Conservation (phyloP, 805 yeast genomes). For the Spathaspora boniae region DNA sequence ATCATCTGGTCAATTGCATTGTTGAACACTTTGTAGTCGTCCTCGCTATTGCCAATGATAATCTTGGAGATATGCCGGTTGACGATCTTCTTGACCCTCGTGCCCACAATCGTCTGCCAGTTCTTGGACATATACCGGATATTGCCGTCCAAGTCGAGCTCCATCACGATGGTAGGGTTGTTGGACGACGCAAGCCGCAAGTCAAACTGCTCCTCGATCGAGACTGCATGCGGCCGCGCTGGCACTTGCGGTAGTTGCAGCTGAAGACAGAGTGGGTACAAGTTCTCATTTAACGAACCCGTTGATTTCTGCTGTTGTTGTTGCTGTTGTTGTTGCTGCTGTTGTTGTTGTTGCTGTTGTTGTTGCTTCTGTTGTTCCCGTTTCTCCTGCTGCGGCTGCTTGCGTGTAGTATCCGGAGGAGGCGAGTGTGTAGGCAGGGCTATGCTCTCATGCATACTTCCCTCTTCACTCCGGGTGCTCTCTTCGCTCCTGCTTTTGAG, state of each 20-base stretch:
- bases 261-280: too few relatives aligned
- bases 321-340: background rate
- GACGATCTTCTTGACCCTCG: slow-evolving; percentile 51
- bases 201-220: slow-evolving; percentile 48
- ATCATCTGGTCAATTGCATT: slow-evolving; percentile 71
- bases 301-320: too few relatives aligned
- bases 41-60: slow-evolving; percentile 57
- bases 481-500: too few relatives aligned
- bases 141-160: slow-evolving; percentile 73
- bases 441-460: too few relatives aligned
- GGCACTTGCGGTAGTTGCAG: background rate
- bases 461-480: too few relatives aligned
- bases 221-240: slow-evolving; percentile 12
- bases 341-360: too few relatives aligned
- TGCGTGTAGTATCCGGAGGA: too few relatives aligned
- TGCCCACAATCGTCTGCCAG: slow-evolving; percentile 80
- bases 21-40: slow-evolving; percentile 64
- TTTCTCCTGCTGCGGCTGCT: too few relatives aligned
- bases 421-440: too few relatives aligned
- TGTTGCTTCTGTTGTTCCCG: too few relatives aligned
- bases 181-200: slow-evolving; percentile 60
- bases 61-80: slow-evolving; percentile 56
- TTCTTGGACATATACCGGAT: slow-evolving; percentile 71
- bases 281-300: too few relatives aligned
- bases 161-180: slow-evolving; percentile 77